phyloP scores from a whole-genome alignment of 495 filamentous ascomycete genomes.

The Aspergillus saccharolyticus region DNA sequence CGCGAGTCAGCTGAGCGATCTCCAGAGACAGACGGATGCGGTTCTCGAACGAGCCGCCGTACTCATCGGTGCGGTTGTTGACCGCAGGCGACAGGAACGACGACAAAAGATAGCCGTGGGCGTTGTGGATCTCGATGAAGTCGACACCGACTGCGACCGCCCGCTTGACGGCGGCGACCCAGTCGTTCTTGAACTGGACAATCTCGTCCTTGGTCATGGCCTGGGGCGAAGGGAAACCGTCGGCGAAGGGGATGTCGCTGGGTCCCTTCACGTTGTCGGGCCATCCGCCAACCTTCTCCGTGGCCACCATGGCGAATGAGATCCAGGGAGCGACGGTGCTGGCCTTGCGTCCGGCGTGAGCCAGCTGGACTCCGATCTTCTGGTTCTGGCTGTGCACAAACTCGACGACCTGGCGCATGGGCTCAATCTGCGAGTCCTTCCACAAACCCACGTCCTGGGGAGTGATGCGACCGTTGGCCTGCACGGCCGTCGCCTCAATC shows the following conservation, averaged over 20 bases:
- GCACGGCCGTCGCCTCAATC: constrained; percentile 68
- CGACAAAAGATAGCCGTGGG: constrained; percentile 61
- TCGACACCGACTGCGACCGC: constrained; percentile 56
- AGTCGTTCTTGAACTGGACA: constrained; percentile 51
- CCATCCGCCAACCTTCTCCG: constrained; percentile 19
- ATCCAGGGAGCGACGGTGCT: constrained; percentile 67
- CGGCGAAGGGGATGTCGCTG: constrained; percentile 49
- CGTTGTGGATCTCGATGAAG: constrained; percentile 55
- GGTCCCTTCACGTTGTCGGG: constrained; percentile 52
- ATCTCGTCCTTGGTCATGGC: constrained; percentile 56
- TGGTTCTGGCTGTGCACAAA: constrained; percentile 69
- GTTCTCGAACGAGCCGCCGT: constrained; percentile 63
- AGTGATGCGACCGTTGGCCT: constrained; percentile 70
- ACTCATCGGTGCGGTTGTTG: constrained; percentile 60
- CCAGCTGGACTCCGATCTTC: constrained; percentile 70
- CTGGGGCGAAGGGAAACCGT: constrained; percentile 45
- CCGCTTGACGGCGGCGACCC: constrained; percentile 49
- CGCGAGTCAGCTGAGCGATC: constrained; percentile 53
- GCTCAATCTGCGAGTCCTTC: constrained; percentile 66
- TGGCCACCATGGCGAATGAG: constrained; percentile 38
- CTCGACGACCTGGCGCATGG: constrained; percentile 55
- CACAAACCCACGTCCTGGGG: constrained; percentile 68
- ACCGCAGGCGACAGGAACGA: constrained; percentile 60
- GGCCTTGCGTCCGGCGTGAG: constrained; percentile 73
- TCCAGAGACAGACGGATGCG: constrained; percentile 54